Percentiles rank a stretch among this genome's conserved stretches.
phyloP scores from a whole-genome alignment of 352 stramenopile genomes.

The Lagenidium sp. region DNA sequence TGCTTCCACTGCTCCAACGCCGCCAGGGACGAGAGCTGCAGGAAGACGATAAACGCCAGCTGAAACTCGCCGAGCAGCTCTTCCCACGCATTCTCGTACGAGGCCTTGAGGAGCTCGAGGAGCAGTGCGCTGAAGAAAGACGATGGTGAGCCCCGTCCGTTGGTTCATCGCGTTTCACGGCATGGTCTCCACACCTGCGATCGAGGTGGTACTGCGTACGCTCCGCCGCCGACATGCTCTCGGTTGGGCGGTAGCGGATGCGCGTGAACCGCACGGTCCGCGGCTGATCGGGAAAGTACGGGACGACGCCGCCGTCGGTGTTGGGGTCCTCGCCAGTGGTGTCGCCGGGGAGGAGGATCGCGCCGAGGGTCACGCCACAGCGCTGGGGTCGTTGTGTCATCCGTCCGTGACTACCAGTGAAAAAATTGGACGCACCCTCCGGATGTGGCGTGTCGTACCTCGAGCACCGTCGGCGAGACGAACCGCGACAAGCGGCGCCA shows the following conservation, averaged over 20 bases:
- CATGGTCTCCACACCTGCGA: conserved; percentile 54
- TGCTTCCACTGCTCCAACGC: conserved; percentile 92
- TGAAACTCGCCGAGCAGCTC: conserved; percentile 90
- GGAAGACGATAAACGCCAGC: conserved; percentile 90
- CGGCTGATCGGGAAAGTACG: conserved; percentile 67
- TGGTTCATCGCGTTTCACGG: no score
- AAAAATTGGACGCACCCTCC: not conserved
- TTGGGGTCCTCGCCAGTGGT: conserved; percentile 9
- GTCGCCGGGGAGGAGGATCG: conserved; percentile 59
- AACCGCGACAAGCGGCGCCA: conserved; percentile 65
- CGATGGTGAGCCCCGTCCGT: no score
- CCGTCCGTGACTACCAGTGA: not conserved
- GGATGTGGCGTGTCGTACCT: conserved; percentile 17
- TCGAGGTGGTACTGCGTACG: conserved; percentile 78
- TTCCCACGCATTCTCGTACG: conserved; percentile 32
- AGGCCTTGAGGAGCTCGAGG: not conserved
- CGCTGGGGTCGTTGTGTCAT: no score
- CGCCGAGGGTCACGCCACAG: conserved; percentile 51
- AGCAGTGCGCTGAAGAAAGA: conserved; percentile 1
- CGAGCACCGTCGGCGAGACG: conserved; percentile 51
- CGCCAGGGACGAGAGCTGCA: conserved; percentile 89
- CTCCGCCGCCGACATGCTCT: conserved; percentile 28
- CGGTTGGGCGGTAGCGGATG: conserved; percentile 24
- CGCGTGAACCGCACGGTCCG: conserved; percentile 65
- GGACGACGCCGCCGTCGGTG: conserved; percentile 21